Percentiles rank a stretch among this genome's conserved stretches.
Conservation (phyloP, 2,329 filamentous ascomycete species). For the Calonectria ilicicola region DNA sequence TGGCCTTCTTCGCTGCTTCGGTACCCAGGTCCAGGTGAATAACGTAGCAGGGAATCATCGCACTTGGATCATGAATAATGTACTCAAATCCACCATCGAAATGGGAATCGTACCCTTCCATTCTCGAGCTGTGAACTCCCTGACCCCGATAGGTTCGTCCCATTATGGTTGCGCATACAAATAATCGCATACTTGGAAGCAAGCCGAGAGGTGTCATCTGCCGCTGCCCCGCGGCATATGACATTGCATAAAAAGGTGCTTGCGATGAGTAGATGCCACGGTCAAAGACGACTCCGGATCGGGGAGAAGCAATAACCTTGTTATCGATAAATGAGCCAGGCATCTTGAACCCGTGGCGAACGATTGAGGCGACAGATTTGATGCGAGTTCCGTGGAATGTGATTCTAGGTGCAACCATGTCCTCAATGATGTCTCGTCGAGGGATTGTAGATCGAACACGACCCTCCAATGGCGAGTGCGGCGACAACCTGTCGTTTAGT, state of each 20-base stretch:
- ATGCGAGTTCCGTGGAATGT: constrained; percentile 56
- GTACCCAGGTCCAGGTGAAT: constrained; percentile 57
- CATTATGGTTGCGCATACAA: constrained; percentile 61
- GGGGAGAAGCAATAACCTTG: constrained; percentile 25
- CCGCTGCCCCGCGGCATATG: constrained; percentile 47
- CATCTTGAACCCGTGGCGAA: constrained; percentile 56
- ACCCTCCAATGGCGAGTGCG: constrained; percentile 27
- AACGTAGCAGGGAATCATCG: constrained; percentile 59
- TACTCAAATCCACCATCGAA: constrained; percentile 55
- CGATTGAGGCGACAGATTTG: constrained; percentile 53
- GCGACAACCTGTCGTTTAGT: constrained; percentile 22
- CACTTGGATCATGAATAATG: constrained; percentile 55
- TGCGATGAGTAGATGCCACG: constrained; percentile 59
- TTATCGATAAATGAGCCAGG: constrained; percentile 44
- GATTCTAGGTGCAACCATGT: constrained; percentile 49
- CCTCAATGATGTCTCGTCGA: constrained; percentile 48
- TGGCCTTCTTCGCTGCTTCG: constrained; percentile 44
- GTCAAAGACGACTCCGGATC: constrained; percentile 52
- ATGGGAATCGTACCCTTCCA: constrained; percentile 50
- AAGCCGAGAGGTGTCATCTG: constrained; percentile 44
- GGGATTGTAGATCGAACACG: constrained; percentile 5
- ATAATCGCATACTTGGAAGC: constrained; percentile 53
- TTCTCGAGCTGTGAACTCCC: constrained; percentile 34
- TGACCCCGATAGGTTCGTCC: constrained; percentile 44
- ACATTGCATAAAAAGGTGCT: constrained; percentile 51